Percentiles rank a stretch among this genome's conserved stretches.
These are phyloP conservation scores for Phytophthora ohioensis DNA, from an alignment of 352 stramenopile species.

Conservation along the genomic window DNA sequence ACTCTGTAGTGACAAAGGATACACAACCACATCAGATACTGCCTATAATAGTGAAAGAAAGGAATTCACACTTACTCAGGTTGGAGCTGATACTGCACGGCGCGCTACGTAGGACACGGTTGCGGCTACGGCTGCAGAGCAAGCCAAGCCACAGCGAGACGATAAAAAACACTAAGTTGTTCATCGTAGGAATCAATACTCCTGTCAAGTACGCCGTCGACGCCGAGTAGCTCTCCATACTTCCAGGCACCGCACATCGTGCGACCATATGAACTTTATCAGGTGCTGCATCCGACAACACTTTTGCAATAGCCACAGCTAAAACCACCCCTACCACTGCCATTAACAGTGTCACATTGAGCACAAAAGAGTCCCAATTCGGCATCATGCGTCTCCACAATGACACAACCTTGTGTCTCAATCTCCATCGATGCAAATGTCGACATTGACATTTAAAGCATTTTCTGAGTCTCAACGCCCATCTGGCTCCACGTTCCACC, in stretches of 20 bases:
- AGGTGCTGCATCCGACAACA: constrained; percentile 41
- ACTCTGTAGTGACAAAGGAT: constrained; percentile 45
- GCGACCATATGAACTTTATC: constrained; percentile 46
- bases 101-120: constrained; percentile 70
- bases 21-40: constrained; percentile 5
- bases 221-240: constrained; percentile 33
- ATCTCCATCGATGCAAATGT: constrained; percentile 25
- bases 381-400: constrained; percentile 64
- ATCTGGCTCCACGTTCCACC: constrained; percentile 28
- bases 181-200: constrained; percentile 68
- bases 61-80: constrained; percentile 65
- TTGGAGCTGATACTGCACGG: constrained; percentile 71
- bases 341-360: constrained; percentile 63
- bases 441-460: constrained; percentile 36
- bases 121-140: constrained; percentile 80
- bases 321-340: constrained; percentile 60
- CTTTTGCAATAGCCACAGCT: constrained; percentile 45
- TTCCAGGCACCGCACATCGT: constrained; percentile 51
- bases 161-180: constrained; percentile 75
- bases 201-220: constrained; percentile 57
- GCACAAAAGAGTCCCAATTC: constrained; percentile 84
- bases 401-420: constrained; percentile 40
- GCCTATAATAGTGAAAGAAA: not conserved
- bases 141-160: constrained; percentile 77
- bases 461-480: constrained; percentile 26